A percentile compares a stretch with the other conserved stretches of the same genome.
Conservation (phyloP, 2,329 filamentous ascomycete species). For the Fusarium devonianum region DNA sequence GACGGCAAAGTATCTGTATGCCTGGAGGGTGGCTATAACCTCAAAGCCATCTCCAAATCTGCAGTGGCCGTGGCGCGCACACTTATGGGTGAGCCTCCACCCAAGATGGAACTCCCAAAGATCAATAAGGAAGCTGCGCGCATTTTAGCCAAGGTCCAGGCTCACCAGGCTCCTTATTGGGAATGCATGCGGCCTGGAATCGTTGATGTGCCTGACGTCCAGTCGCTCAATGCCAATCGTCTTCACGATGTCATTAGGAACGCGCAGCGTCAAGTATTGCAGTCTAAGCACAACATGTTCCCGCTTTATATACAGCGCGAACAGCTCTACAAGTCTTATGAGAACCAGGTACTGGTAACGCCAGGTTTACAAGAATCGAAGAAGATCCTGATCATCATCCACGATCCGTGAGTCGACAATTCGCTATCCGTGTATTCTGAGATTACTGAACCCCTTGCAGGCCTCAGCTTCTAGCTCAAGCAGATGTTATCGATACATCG, state of each 20-base stretch:
- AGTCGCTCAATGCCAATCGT: slow-evolving; percentile 63
- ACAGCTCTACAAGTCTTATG: slow-evolving; percentile 76
- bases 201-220: slow-evolving; percentile 60
- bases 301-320: slow-evolving; percentile 81
- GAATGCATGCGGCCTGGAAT: slow-evolving; percentile 80
- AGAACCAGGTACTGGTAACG: slow-evolving; percentile 86
- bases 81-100: slow-evolving; percentile 92
- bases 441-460: slow-evolving; percentile 44
- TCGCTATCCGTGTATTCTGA: background rate
- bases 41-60: slow-evolving; percentile 89
- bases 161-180: slow-evolving; percentile 77
- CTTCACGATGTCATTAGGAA: slow-evolving; percentile 82
- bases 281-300: slow-evolving; percentile 77
- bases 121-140: slow-evolving; percentile 65
- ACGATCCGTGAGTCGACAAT: slow-evolving; percentile 75
- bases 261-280: slow-evolving; percentile 76
- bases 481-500: slow-evolving; percentile 73
- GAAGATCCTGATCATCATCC: slow-evolving; percentile 83
- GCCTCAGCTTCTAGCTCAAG: slow-evolving; percentile 73
- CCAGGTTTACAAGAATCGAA: slow-evolving; percentile 70
- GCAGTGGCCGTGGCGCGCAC: slow-evolving; percentile 90
- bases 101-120: slow-evolving; percentile 62
- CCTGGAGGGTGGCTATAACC: slow-evolving; percentile 94
- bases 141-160: slow-evolving; percentile 65
- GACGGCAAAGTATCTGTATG: slow-evolving; percentile 90